Conservation (phyloP, 75 land plant species). For the Pinus albicaulis region DNA sequence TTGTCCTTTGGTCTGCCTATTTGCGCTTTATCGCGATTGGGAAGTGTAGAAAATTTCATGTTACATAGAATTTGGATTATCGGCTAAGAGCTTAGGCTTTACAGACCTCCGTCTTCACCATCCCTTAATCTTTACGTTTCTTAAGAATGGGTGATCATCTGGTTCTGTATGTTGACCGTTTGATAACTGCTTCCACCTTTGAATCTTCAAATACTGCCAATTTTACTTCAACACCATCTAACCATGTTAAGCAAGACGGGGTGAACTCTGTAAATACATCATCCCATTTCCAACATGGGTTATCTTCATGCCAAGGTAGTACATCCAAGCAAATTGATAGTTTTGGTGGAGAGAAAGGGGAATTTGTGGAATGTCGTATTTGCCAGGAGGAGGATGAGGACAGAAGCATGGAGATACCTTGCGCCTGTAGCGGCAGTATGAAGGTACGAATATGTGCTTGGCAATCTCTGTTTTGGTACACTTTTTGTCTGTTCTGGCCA, state of each 20-base stretch:
- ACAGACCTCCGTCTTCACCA: too few relatives aligned
- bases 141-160: conserved; percentile 43
- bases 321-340: conserved; percentile 7
- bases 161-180: conserved; percentile 52
- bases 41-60: too few relatives aligned
- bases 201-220: conserved; percentile 10
- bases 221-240: not conserved
- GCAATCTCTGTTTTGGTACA: not conserved
- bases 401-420: conserved; percentile 63
- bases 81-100: too few relatives aligned
- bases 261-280: too few relatives aligned
- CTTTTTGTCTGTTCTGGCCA: not conserved
- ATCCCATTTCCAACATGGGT: not conserved
- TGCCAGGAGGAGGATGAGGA: conserved; percentile 84
- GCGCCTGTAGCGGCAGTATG: conserved; percentile 74
- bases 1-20: too few relatives aligned
- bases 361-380: conserved; percentile 61
- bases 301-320: not conserved
- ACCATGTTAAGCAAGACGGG: too few relatives aligned
- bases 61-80: too few relatives aligned
- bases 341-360: not conserved
- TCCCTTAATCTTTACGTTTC: not conserved
- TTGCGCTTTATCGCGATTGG: too few relatives aligned
- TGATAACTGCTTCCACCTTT: conserved; percentile 37
- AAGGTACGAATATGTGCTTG: conserved; percentile 39